Evolutionary conservation across 495 filamentous ascomycete species (phyloP).

Genomic region (Aspergillus funiculosus): DNA sequence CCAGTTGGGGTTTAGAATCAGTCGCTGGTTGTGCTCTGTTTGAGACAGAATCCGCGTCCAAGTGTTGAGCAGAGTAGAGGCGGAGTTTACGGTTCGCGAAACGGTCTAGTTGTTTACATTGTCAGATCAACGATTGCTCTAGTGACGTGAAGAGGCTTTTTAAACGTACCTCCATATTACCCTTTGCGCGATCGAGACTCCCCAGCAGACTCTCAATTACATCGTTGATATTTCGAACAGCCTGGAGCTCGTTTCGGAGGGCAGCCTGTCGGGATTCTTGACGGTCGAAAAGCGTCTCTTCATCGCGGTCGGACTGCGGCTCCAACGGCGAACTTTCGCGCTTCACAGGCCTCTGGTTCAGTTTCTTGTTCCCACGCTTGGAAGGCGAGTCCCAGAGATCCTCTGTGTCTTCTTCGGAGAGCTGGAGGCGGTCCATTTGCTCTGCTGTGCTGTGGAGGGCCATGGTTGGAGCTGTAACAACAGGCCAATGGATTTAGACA

Average conservation of each 20-base stretch:
- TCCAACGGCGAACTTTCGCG: constrained; percentile 39
- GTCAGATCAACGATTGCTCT: background rate
- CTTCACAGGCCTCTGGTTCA: constrained; percentile 15
- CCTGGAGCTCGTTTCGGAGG: constrained; percentile 71
- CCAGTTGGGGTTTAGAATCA: constrained; percentile 85
- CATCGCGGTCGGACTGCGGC: constrained; percentile 35
- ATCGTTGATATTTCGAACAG: constrained; percentile 76
- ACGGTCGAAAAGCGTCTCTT: constrained; percentile 54
- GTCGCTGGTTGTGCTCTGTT: constrained; percentile 91
- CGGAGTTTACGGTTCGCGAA: constrained; percentile 73
- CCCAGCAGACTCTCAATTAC: constrained; percentile 79
- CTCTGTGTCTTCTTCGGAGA: constrained; percentile 61
- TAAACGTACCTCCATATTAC: constrained; percentile 77
- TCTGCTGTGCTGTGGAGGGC: constrained; percentile 35
- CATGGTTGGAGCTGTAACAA: constrained; percentile 17
- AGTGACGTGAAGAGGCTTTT: background rate
- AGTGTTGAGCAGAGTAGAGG: constrained; percentile 89
- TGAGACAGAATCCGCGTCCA: constrained; percentile 95
- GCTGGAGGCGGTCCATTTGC: constrained; percentile 46
- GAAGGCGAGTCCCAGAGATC: constrained; percentile 71
- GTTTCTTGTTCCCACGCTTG: constrained; percentile 30
- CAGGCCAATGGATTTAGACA: too few relatives aligned
- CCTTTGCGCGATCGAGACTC: constrained; percentile 72
- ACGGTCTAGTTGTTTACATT: constrained; percentile 73
- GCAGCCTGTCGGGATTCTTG: constrained; percentile 67